Evolutionary conservation across 2,329 filamentous ascomycete genomes (phyloP).

Genomic region (Neodidymelliopsis sp.): DNA sequence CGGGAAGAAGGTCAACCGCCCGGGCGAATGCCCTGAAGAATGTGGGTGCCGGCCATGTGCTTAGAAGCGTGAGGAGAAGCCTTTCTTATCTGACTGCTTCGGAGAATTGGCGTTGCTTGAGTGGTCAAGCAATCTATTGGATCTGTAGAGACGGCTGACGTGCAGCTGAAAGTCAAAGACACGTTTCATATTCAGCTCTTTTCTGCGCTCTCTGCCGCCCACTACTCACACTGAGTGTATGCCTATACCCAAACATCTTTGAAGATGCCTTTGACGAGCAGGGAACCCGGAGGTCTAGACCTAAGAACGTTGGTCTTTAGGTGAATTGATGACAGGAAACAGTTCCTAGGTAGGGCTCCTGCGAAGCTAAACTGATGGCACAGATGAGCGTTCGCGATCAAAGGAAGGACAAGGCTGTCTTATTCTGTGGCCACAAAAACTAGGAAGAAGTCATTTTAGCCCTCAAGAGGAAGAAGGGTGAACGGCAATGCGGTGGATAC

Average conservation of each 20-base stretch:
- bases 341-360: too few relatives aligned
- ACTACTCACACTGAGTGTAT: neutral
- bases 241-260: neutral
- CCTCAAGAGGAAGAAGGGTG: too few relatives aligned
- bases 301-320: too few relatives aligned
- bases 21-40: conserved; percentile 11
- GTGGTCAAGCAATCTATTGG: conserved; percentile 26
- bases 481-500: too few relatives aligned
- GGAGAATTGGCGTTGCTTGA: conserved; percentile 24
- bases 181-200: conserved; percentile 3
- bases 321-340: too few relatives aligned
- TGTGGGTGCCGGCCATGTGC: conserved; percentile 13
- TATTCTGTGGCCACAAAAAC: too few relatives aligned
- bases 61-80: conserved; percentile 4
- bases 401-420: too few relatives aligned
- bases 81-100: conserved; percentile 14
- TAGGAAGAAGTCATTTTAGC: too few relatives aligned
- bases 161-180: conserved; percentile 20
- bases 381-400: too few relatives aligned
- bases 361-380: too few relatives aligned
- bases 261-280: neutral
- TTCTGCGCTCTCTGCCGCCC: neutral
- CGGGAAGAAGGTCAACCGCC: conserved; percentile 4
- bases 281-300: neutral
- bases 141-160: conserved; percentile 28